phyloP scores from a whole-genome alignment of 169 alveolate species.

The Cryptosporidium bovis region DNA sequence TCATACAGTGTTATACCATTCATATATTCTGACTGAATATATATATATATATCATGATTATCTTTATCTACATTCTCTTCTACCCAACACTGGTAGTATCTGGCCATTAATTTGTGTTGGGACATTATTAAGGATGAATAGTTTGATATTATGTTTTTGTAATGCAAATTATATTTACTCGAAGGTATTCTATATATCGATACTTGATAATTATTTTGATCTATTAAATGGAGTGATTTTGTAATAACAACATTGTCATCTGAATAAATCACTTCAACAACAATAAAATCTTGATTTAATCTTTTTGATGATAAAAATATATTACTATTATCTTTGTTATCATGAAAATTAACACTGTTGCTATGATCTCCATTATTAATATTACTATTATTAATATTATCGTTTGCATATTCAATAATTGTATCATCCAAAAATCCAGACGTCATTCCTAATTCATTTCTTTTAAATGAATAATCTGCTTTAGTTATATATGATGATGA shows the following conservation, averaged over 20 bases:
- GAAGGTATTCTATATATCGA: slow-evolving; percentile 27
- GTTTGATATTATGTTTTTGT: slow-evolving; percentile 4
- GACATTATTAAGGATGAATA: slow-evolving; percentile 61
- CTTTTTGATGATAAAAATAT: slow-evolving; percentile 44
- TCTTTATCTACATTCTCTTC: slow-evolving; percentile 20
- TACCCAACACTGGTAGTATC: slow-evolving; percentile 73
- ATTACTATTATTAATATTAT: background rate
- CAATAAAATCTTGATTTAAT: slow-evolving; percentile 50
- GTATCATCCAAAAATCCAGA: slow-evolving; percentile 71
- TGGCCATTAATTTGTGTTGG: slow-evolving; percentile 57
- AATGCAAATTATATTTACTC: background rate
- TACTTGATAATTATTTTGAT: slow-evolving; percentile 58
- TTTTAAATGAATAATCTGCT: background rate
- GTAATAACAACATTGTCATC: slow-evolving; percentile 21
- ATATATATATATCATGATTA: slow-evolving; percentile 7
- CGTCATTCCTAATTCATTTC: slow-evolving; percentile 20
- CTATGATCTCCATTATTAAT: background rate
- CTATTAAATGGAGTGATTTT: slow-evolving; percentile 54
- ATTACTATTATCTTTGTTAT: background rate
- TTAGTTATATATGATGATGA: background rate
- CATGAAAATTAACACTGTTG: background rate
- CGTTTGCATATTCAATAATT: slow-evolving; percentile 33
- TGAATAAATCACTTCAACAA: slow-evolving; percentile 21
- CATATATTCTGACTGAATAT: slow-evolving; percentile 67
- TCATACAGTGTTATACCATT: slow-evolving; percentile 37